These are phyloP conservation scores for Cercospora sojina DNA, from an alignment of 2,329 filamentous ascomycete genomes.

Conservation along the genomic window DNA sequence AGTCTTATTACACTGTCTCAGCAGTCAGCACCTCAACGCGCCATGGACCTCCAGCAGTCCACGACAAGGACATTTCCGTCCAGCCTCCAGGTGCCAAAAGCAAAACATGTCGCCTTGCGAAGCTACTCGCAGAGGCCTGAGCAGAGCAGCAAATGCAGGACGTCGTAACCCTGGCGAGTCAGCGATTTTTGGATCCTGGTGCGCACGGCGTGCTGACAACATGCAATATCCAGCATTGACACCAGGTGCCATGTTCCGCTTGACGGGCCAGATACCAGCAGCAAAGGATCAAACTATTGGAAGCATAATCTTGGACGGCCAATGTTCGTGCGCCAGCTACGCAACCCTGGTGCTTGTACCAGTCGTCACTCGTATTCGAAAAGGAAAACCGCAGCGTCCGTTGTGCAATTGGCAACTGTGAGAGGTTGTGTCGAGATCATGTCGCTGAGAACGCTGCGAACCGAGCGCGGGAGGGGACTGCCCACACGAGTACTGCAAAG, in stretches of 20 bases:
- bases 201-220: neutral
- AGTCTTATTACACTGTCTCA: neutral
- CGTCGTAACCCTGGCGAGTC: neutral
- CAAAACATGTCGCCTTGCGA: neutral
- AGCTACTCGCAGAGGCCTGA: neutral
- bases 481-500: neutral
- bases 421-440: neutral
- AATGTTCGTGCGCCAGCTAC: neutral
- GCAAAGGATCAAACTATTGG: neutral
- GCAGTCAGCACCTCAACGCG: neutral
- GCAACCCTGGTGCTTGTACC: neutral
- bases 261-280: neutral
- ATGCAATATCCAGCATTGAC: neutral
- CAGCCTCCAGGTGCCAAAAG: neutral
- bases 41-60: neutral
- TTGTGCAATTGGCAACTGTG: neutral
- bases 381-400: neutral
- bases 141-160: neutral
- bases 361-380: neutral
- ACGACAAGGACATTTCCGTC: neutral
- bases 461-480: neutral
- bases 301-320: neutral
- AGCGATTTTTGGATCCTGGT: neutral
- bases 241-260: neutral
- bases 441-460: neutral